Conservation (phyloP, 345 rosid species). For the Syzygium aromaticum region DNA sequence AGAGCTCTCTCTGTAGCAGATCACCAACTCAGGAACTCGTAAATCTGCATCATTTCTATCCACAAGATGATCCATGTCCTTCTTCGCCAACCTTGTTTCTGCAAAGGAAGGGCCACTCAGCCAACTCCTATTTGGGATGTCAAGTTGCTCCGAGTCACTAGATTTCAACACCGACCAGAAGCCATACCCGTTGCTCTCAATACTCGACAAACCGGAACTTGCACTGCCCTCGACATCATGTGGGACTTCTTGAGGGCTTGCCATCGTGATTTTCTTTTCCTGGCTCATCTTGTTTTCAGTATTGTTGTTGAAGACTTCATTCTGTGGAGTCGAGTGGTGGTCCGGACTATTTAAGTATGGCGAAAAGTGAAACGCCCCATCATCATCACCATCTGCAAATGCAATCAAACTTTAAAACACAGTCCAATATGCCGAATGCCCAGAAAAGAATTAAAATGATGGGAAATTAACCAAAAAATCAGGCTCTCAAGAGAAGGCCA, state of each 20-base stretch:
- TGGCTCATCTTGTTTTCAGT: slow-evolving; percentile 19
- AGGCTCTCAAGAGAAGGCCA: neutral
- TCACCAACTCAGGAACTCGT: slow-evolving; percentile 52
- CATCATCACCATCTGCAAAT: neutral
- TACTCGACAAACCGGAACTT: slow-evolving; percentile 5
- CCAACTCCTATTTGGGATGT: neutral
- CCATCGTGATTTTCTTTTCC: slow-evolving; percentile 12
- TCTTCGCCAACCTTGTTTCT: slow-evolving; percentile 2
- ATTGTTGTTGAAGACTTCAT: neutral
- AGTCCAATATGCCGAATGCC: neutral
- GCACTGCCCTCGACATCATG: slow-evolving; percentile 5
- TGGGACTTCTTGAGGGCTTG: slow-evolving; percentile 7
- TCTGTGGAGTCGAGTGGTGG: neutral
- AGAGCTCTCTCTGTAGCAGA: slow-evolving; percentile 55
- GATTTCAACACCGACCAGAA: slow-evolving; percentile 13
- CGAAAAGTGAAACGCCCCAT: neutral
- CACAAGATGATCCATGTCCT: slow-evolving; percentile 31
- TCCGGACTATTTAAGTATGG: neutral
- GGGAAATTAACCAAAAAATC: neutral
- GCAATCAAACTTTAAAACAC: neutral
- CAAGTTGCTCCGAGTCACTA: slow-evolving; percentile 4
- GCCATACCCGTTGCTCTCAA: slow-evolving; percentile 8
- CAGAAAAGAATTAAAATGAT: slow-evolving; percentile 15
- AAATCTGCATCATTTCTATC: slow-evolving; percentile 49
- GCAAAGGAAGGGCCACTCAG: slow-evolving; percentile 2